Conservation (phyloP, 176 grass and related monocot species). For the Cenchrus americanus region DNA sequence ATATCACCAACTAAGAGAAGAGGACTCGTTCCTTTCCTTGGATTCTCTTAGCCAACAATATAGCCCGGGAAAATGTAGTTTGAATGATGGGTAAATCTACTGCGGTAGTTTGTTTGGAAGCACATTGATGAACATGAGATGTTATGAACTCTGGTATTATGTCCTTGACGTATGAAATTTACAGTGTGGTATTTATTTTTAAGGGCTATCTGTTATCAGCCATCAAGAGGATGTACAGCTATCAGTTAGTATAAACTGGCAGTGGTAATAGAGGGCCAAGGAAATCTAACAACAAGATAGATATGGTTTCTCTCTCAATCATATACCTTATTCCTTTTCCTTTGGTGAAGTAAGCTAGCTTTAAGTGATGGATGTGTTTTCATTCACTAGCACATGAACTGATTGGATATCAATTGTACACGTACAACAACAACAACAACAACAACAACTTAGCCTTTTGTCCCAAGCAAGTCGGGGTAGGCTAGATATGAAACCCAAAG, state of each 20-base stretch:
- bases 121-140: not conserved
- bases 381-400: not conserved
- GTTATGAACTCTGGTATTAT: not conserved
- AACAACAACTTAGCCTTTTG: no score
- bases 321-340: not conserved
- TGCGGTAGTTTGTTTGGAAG: not conserved
- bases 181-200: not conserved
- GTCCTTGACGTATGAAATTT: not conserved
- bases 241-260: not conserved
- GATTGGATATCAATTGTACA: not conserved
- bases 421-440: no score
- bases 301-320: not conserved
- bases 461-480: no score
- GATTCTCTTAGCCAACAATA: not conserved
- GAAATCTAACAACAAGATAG: not conserved
- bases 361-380: not conserved
- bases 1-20: constrained; percentile 21
- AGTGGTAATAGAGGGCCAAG: not conserved
- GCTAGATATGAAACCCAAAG: no score
- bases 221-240: not conserved
- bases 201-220: not conserved
- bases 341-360: not conserved
- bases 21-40: not conserved
- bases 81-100: not conserved
- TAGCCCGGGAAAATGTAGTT: not conserved